Evolutionary conservation across 1,284 basidiomycete genomes (phyloP).

Genomic region (Leccinum subfulvum): DNA sequence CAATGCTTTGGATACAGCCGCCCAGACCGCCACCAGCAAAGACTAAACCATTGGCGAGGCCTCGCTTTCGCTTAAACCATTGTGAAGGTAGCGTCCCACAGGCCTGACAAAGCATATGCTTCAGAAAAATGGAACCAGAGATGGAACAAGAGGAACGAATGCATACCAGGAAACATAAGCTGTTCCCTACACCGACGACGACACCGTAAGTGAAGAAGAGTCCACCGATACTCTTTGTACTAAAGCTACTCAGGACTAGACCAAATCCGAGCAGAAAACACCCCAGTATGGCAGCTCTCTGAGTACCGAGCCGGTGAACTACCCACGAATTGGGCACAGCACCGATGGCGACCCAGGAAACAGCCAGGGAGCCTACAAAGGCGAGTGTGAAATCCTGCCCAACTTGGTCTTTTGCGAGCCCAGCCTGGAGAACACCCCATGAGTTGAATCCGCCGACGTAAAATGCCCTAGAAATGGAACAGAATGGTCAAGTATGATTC

Average conservation of each 20-base stretch:
- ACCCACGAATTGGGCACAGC: conserved; percentile 31
- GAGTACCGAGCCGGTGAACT: conserved; percentile 28
- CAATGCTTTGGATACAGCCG: conserved; percentile 32
- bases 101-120: conserved; percentile 14
- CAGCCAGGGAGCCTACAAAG: conserved; percentile 34
- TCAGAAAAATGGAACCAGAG: neutral
- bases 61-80: conserved; percentile 33
- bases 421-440: conserved; percentile 34
- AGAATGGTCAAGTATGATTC: neutral
- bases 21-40: conserved; percentile 36
- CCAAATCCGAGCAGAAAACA: conserved; percentile 28
- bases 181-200: conserved; percentile 22
- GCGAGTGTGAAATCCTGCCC: conserved; percentile 28
- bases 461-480: conserved; percentile 19
- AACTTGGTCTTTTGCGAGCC: conserved; percentile 24
- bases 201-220: conserved; percentile 33
- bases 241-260: conserved; percentile 31
- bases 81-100: conserved; percentile 34
- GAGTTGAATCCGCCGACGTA: conserved; percentile 29
- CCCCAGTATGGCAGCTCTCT: conserved; percentile 26
- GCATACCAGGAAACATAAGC: conserved; percentile 26
- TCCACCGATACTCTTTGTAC: conserved; percentile 23
- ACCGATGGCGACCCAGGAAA: conserved; percentile 31
- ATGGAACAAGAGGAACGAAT: neutral
- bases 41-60: conserved; percentile 36